Evolutionary conservation across 108 stramenopile genomes (phyloP), one percentile per base, ranked within the genome.

Genomic region (Cyclostephanos tholiformis): DNA sequence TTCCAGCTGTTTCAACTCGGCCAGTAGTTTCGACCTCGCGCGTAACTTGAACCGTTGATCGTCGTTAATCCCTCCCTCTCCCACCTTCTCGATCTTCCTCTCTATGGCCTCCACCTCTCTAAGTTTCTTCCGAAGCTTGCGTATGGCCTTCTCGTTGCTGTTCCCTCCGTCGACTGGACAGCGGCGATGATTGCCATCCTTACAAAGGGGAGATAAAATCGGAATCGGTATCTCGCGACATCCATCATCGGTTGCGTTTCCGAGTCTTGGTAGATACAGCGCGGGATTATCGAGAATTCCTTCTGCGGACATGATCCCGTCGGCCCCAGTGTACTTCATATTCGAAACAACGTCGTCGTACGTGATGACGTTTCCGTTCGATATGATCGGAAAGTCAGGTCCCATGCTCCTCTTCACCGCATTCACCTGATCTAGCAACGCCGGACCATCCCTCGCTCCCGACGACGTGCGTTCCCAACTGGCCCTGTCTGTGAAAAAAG

Each of bases 281-380:
- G 97, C 94, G 6, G 97, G 97, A 88, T 97, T 85, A 70, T 97
- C 88, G 48, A 97, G 58, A 16, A 97, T 87, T 7, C 95, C 97
- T 64, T 97, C 97, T 1, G 97, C 97, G 72, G 84, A 88, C 97
- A 97, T 97, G 23, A 96, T 81, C 4, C 97, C 97, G 74, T 94
- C 89, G 6, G 95, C 93, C 0, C 70, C 69, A 5, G 97, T 97
- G 4, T 43, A 5, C 67, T 87, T 68, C 41, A 88, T 58, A 68
- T 95, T 96, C 12, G 72, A 32, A 4, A 78, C 76, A 10, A 92
- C 92, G 73, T 97, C 94, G 7, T 91, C 84, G 65, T 87, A 91
- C 11, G 91, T 91, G 19, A 88, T 84, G 16, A 93, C 84, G 72
- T 97, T 97, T 23, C 97, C 97, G 77, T 97, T 97, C 36, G 93